phyloP scores from a whole-genome alignment of 768 basidiomycete species.

The Auricularia sp. region DNA sequence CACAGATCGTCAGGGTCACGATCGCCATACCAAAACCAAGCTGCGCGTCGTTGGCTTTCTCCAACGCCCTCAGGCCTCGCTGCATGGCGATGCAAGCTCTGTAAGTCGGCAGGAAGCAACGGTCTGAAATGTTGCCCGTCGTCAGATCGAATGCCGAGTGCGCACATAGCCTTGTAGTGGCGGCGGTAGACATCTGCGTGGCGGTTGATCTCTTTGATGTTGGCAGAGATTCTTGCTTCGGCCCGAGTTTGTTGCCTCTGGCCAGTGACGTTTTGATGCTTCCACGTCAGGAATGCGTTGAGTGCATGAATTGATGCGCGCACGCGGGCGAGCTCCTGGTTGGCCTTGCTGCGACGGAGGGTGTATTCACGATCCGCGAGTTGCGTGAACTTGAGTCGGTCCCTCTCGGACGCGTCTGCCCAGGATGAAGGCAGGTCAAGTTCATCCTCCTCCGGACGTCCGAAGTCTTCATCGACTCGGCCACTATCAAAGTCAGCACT shows the following conservation, averaged over 20 bases:
- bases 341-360: neutral
- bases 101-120: no score
- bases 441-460: neutral
- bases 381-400: neutral
- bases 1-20: conserved; percentile 6
- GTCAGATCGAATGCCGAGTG: neutral
- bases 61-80: no score
- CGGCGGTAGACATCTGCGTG: neutral
- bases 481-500: neutral
- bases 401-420: neutral
- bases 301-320: neutral
- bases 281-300: neutral
- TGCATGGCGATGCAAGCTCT: no score
- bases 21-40: neutral
- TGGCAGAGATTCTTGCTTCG: no score
- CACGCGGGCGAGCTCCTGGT: neutral
- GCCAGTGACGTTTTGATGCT: neutral
- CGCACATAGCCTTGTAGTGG: neutral
- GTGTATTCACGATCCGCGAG: neutral
- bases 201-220: neutral
- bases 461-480: neutral
- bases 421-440: neutral
- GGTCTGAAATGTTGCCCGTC: no score
- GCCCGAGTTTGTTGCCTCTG: no score
- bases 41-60: neutral